Percentiles rank a stretch among this genome's conserved stretches.
Evolutionary conservation across 1,284 basidiomycete genomes (phyloP).

Genomic region (Irpex sp.): DNA sequence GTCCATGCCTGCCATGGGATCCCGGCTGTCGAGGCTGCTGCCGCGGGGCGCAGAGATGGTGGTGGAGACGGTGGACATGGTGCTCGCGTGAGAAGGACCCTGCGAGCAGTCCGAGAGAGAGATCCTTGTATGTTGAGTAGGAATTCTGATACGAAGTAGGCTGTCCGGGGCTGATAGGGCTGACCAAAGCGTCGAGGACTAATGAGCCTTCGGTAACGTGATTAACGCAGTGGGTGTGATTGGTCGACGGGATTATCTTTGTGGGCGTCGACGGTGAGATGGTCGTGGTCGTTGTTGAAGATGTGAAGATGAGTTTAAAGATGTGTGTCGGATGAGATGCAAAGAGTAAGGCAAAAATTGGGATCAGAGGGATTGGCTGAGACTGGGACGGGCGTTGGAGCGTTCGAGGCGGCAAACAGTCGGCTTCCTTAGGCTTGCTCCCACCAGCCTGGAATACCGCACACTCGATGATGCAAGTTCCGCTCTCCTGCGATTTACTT

Average conservation of each 20-base stretch:
- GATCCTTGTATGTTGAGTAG: not conserved
- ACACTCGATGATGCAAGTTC: not conserved
- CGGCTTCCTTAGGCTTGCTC: not conserved
- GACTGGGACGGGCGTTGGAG: not conserved
- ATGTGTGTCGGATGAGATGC: not conserved
- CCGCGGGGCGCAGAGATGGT: not conserved
- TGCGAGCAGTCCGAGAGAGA: not conserved
- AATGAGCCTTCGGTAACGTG: conserved; percentile 1
- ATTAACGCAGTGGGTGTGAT: not conserved
- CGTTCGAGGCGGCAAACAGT: not conserved
- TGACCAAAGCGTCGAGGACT: conserved; percentile 3
- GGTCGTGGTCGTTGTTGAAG: not conserved
- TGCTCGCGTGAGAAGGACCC: not conserved
- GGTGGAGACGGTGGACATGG: not conserved
- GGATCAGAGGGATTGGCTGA: not conserved
- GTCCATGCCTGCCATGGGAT: not conserved
- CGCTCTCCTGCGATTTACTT: not conserved
- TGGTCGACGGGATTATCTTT: not conserved
- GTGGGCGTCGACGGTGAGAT: not conserved
- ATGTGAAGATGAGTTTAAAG: not conserved
- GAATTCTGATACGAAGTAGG: not conserved
- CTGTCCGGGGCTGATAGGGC: conserved; percentile 6
- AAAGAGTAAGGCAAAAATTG: not conserved
- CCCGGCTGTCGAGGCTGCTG: not conserved
- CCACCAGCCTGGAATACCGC: not conserved